Conservation (phyloP, 1,284 basidiomycete species). For the Fomitopsis schrenkii region DNA sequence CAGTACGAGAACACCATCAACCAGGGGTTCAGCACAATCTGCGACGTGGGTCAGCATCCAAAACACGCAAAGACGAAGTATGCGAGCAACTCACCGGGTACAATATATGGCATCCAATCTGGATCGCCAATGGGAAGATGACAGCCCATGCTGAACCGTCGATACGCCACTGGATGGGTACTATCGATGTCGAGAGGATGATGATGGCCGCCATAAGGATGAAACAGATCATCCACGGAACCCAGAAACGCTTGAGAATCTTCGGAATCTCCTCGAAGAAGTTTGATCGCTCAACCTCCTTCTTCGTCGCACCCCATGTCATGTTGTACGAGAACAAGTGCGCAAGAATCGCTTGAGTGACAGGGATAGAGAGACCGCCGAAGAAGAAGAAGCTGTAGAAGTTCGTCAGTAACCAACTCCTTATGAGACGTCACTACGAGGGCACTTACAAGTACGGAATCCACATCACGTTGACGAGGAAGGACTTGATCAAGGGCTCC, state of each 20-base stretch:
- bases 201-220: slow-evolving; percentile 37
- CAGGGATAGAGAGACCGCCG: slow-evolving; percentile 44
- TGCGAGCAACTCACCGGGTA: slow-evolving; percentile 32
- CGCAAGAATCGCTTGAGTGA: slow-evolving; percentile 44
- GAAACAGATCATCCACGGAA: slow-evolving; percentile 38
- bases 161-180: slow-evolving; percentile 43
- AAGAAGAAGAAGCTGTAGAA: slow-evolving; percentile 50
- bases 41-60: background rate
- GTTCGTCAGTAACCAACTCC: background rate
- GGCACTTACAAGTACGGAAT: slow-evolving; percentile 40
- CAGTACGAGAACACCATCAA: slow-evolving; percentile 47
- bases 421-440: background rate
- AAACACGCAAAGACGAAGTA: background rate
- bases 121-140: slow-evolving; percentile 39
- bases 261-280: slow-evolving; percentile 58
- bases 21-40: slow-evolving; percentile 47
- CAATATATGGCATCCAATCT: slow-evolving; percentile 36
- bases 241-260: slow-evolving; percentile 49
- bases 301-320: slow-evolving; percentile 44
- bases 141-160: slow-evolving; percentile 37
- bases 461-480: slow-evolving; percentile 44
- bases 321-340: slow-evolving; percentile 57
- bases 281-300: slow-evolving; percentile 50
- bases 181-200: slow-evolving; percentile 34
- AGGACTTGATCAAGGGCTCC: slow-evolving; percentile 26